Base-by-base conservation (phyloP, 306 rosid species). In the Corylus americana region DNA sequence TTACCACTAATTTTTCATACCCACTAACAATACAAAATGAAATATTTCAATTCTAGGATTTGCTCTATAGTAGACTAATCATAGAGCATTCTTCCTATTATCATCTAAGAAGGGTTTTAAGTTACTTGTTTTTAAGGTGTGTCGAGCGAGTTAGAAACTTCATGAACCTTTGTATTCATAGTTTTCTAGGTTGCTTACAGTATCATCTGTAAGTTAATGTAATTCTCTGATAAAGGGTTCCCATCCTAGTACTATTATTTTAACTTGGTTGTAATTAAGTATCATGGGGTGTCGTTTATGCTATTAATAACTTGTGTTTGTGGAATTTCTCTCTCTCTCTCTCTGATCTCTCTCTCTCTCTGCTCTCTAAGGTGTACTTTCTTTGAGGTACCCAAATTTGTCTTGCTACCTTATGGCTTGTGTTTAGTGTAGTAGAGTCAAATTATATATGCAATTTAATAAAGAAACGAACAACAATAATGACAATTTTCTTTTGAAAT, bases 11-110 rank as follows among this genome's bases (percentile, higher is more conserved):
- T 62, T 72, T 79, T 64, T 54, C 82, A 3, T 85, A 80, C 77
- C 95, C 92, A 55, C 73, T 86, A 70, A 80, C 86, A 72, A 74
- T 87, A 84, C 92, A 87, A 63, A 86, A 87, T 84, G 92, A 80
- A 50, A 80, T 80, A 86, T 90, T 88, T 83, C 90, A 87, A 74
- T 78, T 81, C 79, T 88, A 90, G 80, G 47, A 75, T 14, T 22
- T 55, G 64, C 74, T 79, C 42, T 78, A 11, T 29, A 48, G 29
- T 37, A 9, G 62, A 73, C 1, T 13, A 74, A 54, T 57, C 75
- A 62, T 55, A 22, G 76, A 20, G 29, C 47, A 1, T 57, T 77
- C 25, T 20, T 42, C 8, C n/a, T 7, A 8, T 2, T 63, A 6
- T 54, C 22, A 6, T 54, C 22, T 54, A 16, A 14, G 22, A 54